Evolutionary conservation across 2,329 filamentous ascomycete species (phyloP).

Genomic region (Acrodontium crateriforme): DNA sequence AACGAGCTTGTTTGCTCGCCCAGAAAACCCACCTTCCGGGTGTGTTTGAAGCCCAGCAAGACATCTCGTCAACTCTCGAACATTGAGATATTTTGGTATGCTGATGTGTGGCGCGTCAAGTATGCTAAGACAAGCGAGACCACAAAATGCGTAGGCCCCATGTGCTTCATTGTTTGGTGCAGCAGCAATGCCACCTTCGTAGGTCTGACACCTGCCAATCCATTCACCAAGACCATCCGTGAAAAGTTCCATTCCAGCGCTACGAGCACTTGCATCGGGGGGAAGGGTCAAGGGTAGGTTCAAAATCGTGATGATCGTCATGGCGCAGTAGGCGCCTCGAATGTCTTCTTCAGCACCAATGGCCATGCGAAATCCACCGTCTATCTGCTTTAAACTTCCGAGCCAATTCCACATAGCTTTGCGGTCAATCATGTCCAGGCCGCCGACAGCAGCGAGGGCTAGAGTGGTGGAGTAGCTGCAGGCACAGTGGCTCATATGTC

Average conservation of each 20-base stretch:
- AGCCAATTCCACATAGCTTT: conserved; percentile 85
- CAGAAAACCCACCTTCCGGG: conserved; percentile 84
- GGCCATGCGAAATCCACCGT: conserved; percentile 82
- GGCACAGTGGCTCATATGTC: conserved; percentile 78
- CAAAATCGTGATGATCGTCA: conserved; percentile 70
- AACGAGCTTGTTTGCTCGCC: conserved; percentile 92
- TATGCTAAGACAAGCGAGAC: conserved; percentile 75
- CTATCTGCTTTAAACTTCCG: conserved; percentile 67
- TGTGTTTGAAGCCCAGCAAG: conserved; percentile 77
- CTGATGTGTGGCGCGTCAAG: conserved; percentile 64
- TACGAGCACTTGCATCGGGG: conserved; percentile 52
- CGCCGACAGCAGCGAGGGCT: conserved; percentile 64
- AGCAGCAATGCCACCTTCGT: conserved; percentile 82
- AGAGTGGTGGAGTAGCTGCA: conserved; percentile 77
- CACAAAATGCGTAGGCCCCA: conserved; percentile 93
- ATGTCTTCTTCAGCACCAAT: conserved; percentile 85
- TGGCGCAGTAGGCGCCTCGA: conserved; percentile 83
- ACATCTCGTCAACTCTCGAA: conserved; percentile 70
- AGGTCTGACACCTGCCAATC: conserved; percentile 80
- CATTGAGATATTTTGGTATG: conserved; percentile 63
- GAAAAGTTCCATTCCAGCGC: conserved; percentile 50
- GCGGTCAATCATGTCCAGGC: conserved; percentile 63
- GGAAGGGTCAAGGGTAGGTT: conserved; percentile 71
- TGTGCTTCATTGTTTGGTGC: conserved; percentile 83
- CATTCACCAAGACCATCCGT: conserved; percentile 65